Base-by-base conservation (phyloP, 805 yeast genomes). In the Yarrowia bubula region DNA sequence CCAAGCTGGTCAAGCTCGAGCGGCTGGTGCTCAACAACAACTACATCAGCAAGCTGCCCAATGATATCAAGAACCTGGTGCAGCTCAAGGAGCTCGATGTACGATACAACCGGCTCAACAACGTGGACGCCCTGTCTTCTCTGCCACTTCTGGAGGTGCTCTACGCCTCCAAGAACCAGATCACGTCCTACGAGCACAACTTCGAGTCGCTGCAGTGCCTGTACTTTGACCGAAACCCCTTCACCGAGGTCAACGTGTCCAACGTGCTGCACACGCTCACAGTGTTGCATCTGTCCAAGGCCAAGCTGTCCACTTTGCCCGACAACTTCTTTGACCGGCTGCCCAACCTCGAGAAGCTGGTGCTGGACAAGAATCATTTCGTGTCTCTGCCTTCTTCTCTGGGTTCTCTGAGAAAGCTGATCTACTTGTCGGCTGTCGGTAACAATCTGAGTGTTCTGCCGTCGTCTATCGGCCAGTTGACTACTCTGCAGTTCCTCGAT, bases 141-240 rank as follows among this genome's bases (percentile, higher is more conserved):
- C 76, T 87, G 60, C 85, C 88, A 4, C 83, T 81, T 65, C 77
- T 91, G 67, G 93, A 89, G 72, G 86, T 86, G n/a, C 76, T 89
- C 28, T 85, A 86, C 70, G 84, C 90, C 8, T 83, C 93, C 1
- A 89, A 89, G 73, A 91, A 91, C 73, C 83, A 83, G 67, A 86
- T 92, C 13, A 85, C 96, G 0, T 83, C 83, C 14, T 88, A 90
- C 72, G 83, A 84, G 65, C 87, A 85, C 72, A 77, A 81, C 53
- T 82, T 90, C 71, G 83, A 83, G 37, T 83, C 83, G 61, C 77
- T 92, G 70, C 83, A 88, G 71, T 82, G 87, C 14, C 79, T 92
- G 44, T 89, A 87, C 71, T 78, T 92, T 55, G 92, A 89, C 72
- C 84, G 88, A 72, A 92, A 92, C 73, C 98, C 97, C 5, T 84